Evolutionary conservation across 345 rosid genomes (phyloP).

Genomic region (Alliaria petiolata): DNA sequence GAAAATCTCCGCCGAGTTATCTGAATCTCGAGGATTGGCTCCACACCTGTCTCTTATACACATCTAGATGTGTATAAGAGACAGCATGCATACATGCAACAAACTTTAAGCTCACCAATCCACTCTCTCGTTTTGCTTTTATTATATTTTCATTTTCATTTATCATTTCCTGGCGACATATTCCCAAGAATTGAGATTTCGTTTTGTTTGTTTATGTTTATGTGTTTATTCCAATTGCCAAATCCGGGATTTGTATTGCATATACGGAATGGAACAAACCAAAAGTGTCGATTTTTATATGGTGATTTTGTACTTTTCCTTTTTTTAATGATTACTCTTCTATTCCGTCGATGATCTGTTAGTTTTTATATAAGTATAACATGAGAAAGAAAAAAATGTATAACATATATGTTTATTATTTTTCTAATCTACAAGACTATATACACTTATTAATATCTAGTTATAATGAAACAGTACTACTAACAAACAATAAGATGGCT

Average conservation of each 20-base stretch:
- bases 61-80: too few species aligned
- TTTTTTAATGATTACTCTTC: not conserved
- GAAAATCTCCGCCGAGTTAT: conserved; percentile 83
- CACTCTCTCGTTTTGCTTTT: not conserved
- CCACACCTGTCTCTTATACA: too few species aligned
- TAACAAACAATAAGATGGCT: not conserved
- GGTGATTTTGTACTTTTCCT: not conserved
- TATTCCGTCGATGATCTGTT: not conserved
- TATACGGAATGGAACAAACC: conserved; percentile 10
- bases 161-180: conserved; percentile 21
- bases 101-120: conserved; percentile 18
- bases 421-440: too few species aligned
- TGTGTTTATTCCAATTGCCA: conserved; percentile 15
- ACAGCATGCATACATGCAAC: conserved; percentile 32
- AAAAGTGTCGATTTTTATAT: not conserved
- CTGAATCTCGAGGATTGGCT: conserved; percentile 96
- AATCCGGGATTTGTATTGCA: conserved; percentile 33
- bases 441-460: too few species aligned
- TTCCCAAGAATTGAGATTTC: conserved; percentile 18
- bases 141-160: not conserved
- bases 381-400: too few species aligned
- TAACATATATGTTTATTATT: too few species aligned
- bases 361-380: not conserved
- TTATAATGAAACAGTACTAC: too few species aligned
- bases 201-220: conserved; percentile 13